Conservation (phyloP, 2,329 filamentous ascomycete genomes). For the Salinomyces thailandicus region DNA sequence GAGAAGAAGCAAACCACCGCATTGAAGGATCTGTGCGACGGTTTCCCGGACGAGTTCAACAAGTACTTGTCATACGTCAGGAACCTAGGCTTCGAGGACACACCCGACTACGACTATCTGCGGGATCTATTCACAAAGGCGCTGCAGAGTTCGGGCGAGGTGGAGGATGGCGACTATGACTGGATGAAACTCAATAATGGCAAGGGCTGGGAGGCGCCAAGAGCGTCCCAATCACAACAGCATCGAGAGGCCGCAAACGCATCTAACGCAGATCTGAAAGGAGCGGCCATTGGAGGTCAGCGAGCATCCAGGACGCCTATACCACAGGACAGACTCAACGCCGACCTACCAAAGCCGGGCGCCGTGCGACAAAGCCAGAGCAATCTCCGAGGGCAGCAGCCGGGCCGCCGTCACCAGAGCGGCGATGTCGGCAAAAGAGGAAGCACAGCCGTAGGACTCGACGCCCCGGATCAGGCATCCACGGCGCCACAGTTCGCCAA, state of each 20-base stretch:
- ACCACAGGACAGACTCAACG: slow-evolving; percentile 36
- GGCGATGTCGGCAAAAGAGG: slow-evolving; percentile 51
- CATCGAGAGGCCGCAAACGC: slow-evolving; percentile 65
- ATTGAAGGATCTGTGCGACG: slow-evolving; percentile 93
- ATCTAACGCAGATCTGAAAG: slow-evolving; percentile 71
- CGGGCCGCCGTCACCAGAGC: slow-evolving; percentile 15
- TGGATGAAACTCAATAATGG: slow-evolving; percentile 98
- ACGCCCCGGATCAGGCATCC: slow-evolving; percentile 64
- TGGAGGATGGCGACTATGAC: slow-evolving; percentile 97
- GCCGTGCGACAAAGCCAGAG: slow-evolving; percentile 41
- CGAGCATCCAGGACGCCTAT: slow-evolving; percentile 45
- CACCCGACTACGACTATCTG: slow-evolving; percentile 95
- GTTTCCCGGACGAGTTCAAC: slow-evolving; percentile 95
- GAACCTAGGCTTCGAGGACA: slow-evolving; percentile 96
- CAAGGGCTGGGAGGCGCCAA: slow-evolving; percentile 82
- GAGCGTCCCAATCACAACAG: slow-evolving; percentile 64
- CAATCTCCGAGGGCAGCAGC: neutral
- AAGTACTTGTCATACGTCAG: slow-evolving; percentile 96
- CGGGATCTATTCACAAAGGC: slow-evolving; percentile 94
- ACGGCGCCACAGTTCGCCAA: slow-evolving; percentile 95
- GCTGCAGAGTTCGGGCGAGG: slow-evolving; percentile 83
- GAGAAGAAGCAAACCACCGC: slow-evolving; percentile 99
- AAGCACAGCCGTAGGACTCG: slow-evolving; percentile 68
- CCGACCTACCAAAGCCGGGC: slow-evolving; percentile 47
- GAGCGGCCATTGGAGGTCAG: slow-evolving; percentile 42